Conservation (phyloP, 306 rosid genomes). For the Gynostemma pentaphyllum region DNA sequence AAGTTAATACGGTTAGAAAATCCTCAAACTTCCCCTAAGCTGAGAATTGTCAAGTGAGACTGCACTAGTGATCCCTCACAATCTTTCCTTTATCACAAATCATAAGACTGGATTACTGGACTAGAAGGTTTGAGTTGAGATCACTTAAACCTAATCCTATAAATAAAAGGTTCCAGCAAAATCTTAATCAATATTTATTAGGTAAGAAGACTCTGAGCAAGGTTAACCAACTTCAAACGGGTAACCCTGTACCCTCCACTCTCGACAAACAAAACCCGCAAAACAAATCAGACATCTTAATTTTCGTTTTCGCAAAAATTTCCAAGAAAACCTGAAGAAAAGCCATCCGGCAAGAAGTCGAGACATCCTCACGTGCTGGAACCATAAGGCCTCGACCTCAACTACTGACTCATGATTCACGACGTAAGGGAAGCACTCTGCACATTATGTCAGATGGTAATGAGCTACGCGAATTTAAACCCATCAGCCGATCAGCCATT, state of each 20-base stretch:
- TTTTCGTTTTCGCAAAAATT: conserved; percentile 15
- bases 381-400: conserved; percentile 62
- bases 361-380: conserved; percentile 40
- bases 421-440: conserved; percentile 42
- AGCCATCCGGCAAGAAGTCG: conserved; percentile 48
- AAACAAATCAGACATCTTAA: neutral
- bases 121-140: neutral
- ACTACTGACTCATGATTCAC: conserved; percentile 42
- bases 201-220: neutral
- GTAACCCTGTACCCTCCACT: conserved; percentile 2
- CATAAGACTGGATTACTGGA: neutral
- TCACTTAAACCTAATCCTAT: neutral
- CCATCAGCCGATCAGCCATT: conserved; percentile 33
- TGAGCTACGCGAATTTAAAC: conserved; percentile 28
- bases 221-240: conserved; percentile 2
- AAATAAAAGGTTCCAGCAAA: neutral
- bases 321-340: conserved; percentile 49
- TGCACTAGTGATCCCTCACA: neutral
- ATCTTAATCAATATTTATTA: neutral
- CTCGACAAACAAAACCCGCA: neutral
- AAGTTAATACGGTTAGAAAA: neutral
- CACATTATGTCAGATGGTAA: conserved; percentile 45
- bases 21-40: neutral
- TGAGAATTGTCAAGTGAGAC: neutral
- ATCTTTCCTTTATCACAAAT: neutral